Conservation (phyloP, 2,329 filamentous ascomycete genomes). For the Capronia coronata region DNA sequence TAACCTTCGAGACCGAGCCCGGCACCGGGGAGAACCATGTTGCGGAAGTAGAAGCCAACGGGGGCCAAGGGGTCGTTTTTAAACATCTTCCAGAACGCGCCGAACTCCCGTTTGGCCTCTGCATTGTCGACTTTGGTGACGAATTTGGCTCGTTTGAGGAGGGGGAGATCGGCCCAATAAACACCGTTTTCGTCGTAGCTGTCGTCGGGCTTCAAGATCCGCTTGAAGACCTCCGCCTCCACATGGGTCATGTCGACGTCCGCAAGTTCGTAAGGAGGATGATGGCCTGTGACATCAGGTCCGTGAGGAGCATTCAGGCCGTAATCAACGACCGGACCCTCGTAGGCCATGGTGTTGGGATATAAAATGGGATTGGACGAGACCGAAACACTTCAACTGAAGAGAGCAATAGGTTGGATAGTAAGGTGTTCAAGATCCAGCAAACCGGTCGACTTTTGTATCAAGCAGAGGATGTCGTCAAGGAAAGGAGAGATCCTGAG, state of each 20-base stretch:
- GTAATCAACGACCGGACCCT: constrained; percentile 16
- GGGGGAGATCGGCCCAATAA: constrained; percentile 87
- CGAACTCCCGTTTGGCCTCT: constrained; percentile 64
- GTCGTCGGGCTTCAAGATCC: constrained; percentile 80
- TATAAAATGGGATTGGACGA: background rate
- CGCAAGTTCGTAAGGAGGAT: constrained; percentile 37
- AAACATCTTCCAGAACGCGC: constrained; percentile 65
- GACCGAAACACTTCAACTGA: too few species aligned
- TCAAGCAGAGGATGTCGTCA: background rate
- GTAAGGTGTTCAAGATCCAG: background rate
- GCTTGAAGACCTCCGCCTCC: constrained; percentile 63
- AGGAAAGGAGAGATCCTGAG: background rate
- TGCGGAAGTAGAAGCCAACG: constrained; percentile 77
- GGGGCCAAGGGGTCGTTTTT: constrained; percentile 82
- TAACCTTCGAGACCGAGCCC: constrained; percentile 91
- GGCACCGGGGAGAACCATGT: constrained; percentile 86
- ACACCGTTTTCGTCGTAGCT: constrained; percentile 72
- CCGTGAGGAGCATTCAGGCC: constrained; percentile 39
- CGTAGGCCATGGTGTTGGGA: constrained; percentile 15
- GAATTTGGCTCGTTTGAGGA: constrained; percentile 65
- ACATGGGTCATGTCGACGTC: constrained; percentile 48
- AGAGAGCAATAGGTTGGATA: background rate
- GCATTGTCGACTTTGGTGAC: constrained; percentile 64
- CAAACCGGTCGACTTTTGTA: constrained; percentile 1
- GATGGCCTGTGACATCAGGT: constrained; percentile 42